phyloP scores from a whole-genome alignment of 2,329 filamentous ascomycete species.

The Conoideocrella luteorostrata region DNA sequence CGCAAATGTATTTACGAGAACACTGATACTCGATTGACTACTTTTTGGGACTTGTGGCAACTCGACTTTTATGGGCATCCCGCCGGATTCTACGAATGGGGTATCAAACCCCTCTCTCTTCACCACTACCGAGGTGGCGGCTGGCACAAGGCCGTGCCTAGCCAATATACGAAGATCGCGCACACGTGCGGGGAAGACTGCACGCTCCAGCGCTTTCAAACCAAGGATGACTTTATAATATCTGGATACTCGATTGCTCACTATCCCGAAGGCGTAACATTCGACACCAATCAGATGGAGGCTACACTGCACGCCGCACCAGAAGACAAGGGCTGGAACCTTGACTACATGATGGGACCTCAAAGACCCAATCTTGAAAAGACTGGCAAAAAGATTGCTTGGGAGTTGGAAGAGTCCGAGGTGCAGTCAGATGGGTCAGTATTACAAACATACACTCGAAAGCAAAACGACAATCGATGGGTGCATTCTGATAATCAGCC shows the following conservation, averaged over 20 bases:
- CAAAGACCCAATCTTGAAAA: constrained; percentile 40
- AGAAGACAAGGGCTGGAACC: constrained; percentile 42
- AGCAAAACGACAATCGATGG: constrained; percentile 48
- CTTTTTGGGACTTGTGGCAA: constrained; percentile 53
- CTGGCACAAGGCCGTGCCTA: constrained; percentile 49
- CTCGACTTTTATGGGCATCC: constrained; percentile 55
- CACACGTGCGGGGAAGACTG: constrained; percentile 56
- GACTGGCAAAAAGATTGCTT: constrained; percentile 45
- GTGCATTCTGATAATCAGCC: constrained; percentile 35
- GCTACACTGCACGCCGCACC: constrained; percentile 44
- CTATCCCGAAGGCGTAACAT: constrained; percentile 45
- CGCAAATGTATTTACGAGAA: constrained; percentile 60
- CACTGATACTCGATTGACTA: constrained; percentile 50
- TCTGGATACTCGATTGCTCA: constrained; percentile 54
- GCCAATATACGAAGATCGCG: constrained; percentile 50
- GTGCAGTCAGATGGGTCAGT: constrained; percentile 43
- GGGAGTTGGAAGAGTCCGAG: constrained; percentile 46
- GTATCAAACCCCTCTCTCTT: constrained; percentile 52
- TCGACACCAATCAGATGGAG: constrained; percentile 45
- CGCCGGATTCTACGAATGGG: constrained; percentile 58
- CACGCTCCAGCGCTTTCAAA: constrained; percentile 52
- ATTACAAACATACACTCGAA: constrained; percentile 47
- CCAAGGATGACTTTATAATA: constrained; percentile 46
- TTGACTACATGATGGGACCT: constrained; percentile 46
- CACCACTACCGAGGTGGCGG: constrained; percentile 59